Conservation (phyloP, 192 early-diverging fungal species). For the Coemansia sp. region DNA sequence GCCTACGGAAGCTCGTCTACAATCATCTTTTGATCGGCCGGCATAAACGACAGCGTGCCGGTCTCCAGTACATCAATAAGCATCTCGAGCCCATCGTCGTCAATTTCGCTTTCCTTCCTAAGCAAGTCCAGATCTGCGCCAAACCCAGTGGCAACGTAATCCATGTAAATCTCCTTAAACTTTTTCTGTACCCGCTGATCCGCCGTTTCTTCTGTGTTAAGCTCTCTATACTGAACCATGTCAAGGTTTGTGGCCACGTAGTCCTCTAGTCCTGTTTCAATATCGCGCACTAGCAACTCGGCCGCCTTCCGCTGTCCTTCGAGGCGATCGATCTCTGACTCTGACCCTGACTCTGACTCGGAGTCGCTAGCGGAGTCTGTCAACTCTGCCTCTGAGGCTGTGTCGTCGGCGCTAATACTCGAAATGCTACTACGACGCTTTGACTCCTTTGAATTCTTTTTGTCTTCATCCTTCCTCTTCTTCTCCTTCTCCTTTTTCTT, state of each 20-base stretch:
- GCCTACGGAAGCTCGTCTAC: slow-evolving; percentile 12
- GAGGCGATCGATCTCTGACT: slow-evolving; percentile 10
- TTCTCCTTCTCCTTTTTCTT: not conserved
- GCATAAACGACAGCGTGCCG: slow-evolving; percentile 29
- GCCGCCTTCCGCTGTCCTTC: slow-evolving; percentile 17
- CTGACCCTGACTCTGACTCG: slow-evolving; percentile 8
- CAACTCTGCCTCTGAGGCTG: slow-evolving; percentile 10
- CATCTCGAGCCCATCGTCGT: slow-evolving; percentile 38
- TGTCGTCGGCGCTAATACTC: not conserved
- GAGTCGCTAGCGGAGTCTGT: slow-evolving; percentile 1
- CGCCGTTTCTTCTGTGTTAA: not conserved
- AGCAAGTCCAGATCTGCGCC: slow-evolving; percentile 41
- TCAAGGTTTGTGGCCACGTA: slow-evolving; percentile 41
- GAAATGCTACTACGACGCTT: too few species aligned
- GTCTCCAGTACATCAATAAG: slow-evolving; percentile 41
- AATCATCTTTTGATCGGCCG: slow-evolving; percentile 31
- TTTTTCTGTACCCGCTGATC: slow-evolving; percentile 16
- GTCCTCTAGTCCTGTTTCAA: slow-evolving; percentile 11
- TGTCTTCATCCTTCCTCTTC: slow-evolving; percentile 11
- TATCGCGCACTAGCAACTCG: not conserved
- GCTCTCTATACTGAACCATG: slow-evolving; percentile 14
- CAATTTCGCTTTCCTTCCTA: slow-evolving; percentile 34
- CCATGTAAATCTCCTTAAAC: slow-evolving; percentile 50
- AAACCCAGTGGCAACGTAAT: slow-evolving; percentile 40
- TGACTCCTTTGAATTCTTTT: not conserved